These are phyloP conservation scores for Lichtheimia ornata DNA, from an alignment of 371 early-diverging fungal genomes.

Conservation along the genomic window DNA sequence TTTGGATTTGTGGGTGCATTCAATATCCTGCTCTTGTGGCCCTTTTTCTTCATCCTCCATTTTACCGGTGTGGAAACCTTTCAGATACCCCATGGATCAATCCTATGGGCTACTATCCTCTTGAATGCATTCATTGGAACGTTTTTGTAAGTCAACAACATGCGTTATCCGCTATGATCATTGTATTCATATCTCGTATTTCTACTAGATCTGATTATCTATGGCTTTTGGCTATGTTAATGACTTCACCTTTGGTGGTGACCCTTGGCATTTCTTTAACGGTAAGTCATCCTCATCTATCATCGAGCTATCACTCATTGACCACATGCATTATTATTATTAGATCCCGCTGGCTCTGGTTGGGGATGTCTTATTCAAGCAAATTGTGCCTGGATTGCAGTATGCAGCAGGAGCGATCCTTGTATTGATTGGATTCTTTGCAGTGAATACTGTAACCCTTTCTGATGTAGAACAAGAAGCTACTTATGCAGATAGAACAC, in stretches of 20 bases:
- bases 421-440: slow-evolving; percentile 71
- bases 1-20: slow-evolving; percentile 83
- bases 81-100: slow-evolving; percentile 55
- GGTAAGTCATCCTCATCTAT: slow-evolving; percentile 20
- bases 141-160: slow-evolving; percentile 49
- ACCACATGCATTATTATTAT: background rate
- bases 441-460: slow-evolving; percentile 55
- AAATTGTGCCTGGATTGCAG: slow-evolving; percentile 50
- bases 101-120: slow-evolving; percentile 62
- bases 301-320: background rate
- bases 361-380: slow-evolving; percentile 74
- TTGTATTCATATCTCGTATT: background rate
- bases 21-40: slow-evolving; percentile 73
- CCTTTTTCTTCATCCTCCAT: slow-evolving; percentile 68
- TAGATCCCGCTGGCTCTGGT: slow-evolving; percentile 74
- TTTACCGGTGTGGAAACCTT: slow-evolving; percentile 67
- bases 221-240: slow-evolving; percentile 78
- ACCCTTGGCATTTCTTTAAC: slow-evolving; percentile 79
- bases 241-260: slow-evolving; percentile 82
- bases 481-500: slow-evolving; percentile 9
- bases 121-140: slow-evolving; percentile 82
- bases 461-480: slow-evolving; percentile 34
- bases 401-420: slow-evolving; percentile 71
- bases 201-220: slow-evolving; percentile 73
- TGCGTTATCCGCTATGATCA: background rate